These are phyloP conservation scores for Plantago major DNA, from an alignment of 257 asterid genomes.

Conservation along the genomic window DNA sequence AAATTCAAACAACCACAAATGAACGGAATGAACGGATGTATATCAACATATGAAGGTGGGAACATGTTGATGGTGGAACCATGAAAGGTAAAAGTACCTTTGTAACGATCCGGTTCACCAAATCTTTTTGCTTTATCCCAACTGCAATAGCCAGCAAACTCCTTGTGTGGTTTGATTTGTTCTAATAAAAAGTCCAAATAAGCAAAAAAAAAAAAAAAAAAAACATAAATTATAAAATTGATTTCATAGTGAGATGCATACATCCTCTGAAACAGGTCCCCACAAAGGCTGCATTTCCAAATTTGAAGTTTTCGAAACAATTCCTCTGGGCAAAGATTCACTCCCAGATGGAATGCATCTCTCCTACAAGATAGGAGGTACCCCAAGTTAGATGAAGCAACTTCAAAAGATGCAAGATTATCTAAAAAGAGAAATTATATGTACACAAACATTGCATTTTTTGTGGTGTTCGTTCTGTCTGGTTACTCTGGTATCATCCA, in stretches of 20 bases:
- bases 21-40: not conserved
- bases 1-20: not conserved
- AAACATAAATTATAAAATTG: not conserved
- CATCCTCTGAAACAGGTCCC: conserved; percentile 43
- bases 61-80: not conserved
- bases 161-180: conserved; percentile 22
- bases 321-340: conserved; percentile 76
- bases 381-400: not conserved
- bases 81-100: conserved; percentile 40
- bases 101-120: conserved; percentile 51
- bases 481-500: conserved; percentile 15
- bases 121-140: conserved; percentile 67
- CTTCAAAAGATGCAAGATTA: not conserved
- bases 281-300: conserved; percentile 63
- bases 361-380: conserved; percentile 33
- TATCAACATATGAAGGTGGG: not conserved
- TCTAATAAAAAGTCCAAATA: conserved; percentile 31
- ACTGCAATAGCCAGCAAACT: conserved; percentile 74
- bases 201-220: conserved; percentile 3
- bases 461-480: conserved; percentile 18
- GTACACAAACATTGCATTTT: conserved; percentile 55
- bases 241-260: conserved; percentile 17
- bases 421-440: not conserved
- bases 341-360: conserved; percentile 60
- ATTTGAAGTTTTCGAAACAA: conserved; percentile 58